Percentiles rank a stretch among this genome's conserved stretches.
Evolutionary conservation across 2,329 filamentous ascomycete species (phyloP).

Genomic region (Stachybotrys elegans): DNA sequence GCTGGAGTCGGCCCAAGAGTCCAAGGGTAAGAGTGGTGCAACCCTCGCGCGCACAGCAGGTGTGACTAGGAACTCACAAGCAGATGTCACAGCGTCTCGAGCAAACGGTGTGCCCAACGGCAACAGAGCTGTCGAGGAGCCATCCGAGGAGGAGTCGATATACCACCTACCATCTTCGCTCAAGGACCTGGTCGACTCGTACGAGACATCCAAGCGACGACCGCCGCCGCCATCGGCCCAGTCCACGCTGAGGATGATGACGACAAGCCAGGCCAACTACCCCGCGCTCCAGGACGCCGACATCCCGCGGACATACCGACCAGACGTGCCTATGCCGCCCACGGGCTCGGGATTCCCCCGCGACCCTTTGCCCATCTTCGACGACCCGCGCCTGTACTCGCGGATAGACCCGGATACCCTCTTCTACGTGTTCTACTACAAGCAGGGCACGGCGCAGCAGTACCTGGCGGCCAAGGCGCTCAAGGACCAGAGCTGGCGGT

Average conservation of each 20-base stretch:
- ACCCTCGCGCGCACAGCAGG: too few species aligned
- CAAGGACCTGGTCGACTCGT: conserved; percentile 86
- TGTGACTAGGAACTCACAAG: conserved; percentile 7
- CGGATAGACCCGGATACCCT: conserved; percentile 92
- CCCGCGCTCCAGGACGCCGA: conserved; percentile 77
- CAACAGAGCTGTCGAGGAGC: conserved; percentile 38
- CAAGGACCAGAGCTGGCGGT: conserved; percentile 97
- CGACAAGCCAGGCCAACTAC: conserved; percentile 65
- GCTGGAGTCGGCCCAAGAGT: conserved; percentile 37
- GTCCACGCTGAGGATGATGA: conserved; percentile 68
- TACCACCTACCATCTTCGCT: conserved; percentile 88
- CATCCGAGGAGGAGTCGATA: conserved; percentile 68
- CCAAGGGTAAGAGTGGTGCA: neutral
- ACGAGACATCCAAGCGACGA: conserved; percentile 75
- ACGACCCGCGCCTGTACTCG: conserved; percentile 81
- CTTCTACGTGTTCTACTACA: conserved; percentile 99
- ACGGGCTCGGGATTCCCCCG: conserved; percentile 84
- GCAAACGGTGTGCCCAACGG: conserved; percentile 50
- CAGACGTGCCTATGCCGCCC: conserved; percentile 69
- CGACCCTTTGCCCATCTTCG: conserved; percentile 85
- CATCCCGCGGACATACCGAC: conserved; percentile 76
- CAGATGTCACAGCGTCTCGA: conserved; percentile 30
- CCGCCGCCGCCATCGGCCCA: conserved; percentile 57
- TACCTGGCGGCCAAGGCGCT: conserved; percentile 94
- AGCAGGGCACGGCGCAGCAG: conserved; percentile 92